A percentile compares a stretch with the other conserved stretches of the same genome.
phyloP scores from a whole-genome alignment of 768 basidiomycete species.

The Myochromella boudieri region DNA sequence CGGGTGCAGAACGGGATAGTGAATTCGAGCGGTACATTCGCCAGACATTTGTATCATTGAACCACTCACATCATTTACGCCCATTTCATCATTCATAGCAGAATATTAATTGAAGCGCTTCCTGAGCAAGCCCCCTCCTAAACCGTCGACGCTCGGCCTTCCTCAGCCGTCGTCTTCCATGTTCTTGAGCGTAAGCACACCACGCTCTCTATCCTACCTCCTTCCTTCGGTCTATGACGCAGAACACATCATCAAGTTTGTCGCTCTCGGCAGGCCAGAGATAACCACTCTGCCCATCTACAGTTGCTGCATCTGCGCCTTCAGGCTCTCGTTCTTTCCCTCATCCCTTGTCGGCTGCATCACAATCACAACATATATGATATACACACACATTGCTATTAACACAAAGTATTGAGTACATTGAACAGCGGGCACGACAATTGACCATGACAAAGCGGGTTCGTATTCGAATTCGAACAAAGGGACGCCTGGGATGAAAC shows the following conservation, averaged over 20 bases:
- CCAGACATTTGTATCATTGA: conserved; percentile 48
- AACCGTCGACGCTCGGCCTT: conserved; percentile 46
- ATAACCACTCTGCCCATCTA: conserved; percentile 17
- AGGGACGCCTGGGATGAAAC: no score
- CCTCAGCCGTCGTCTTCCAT: conserved; percentile 36
- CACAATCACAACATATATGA: conserved; percentile 20
- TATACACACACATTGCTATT: no score
- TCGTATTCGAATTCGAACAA: no score
- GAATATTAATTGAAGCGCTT: conserved; percentile 82
- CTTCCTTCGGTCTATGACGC: conserved; percentile 22
- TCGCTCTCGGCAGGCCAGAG: conserved; percentile 4
- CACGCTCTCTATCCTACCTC: conserved; percentile 18
- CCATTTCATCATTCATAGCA: conserved; percentile 37
- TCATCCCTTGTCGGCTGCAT: conserved; percentile 20
- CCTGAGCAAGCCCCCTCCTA: conserved; percentile 46
- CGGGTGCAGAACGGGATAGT: conserved; percentile 79
- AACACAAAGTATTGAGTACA: no score
- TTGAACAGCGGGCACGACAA: no score
- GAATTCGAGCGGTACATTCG: conserved; percentile 92
- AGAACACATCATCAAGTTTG: conserved; percentile 11
- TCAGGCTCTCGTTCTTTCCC: conserved; percentile 23
- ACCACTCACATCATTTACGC: conserved; percentile 8
- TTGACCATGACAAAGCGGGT: no score
- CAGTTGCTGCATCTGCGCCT: conserved; percentile 15
- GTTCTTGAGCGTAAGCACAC: conserved; percentile 15